Percentiles rank a stretch among this genome's conserved stretches.
Evolutionary conservation across 257 asterid genomes (phyloP).

Genomic region (Osmanthus fragrans): DNA sequence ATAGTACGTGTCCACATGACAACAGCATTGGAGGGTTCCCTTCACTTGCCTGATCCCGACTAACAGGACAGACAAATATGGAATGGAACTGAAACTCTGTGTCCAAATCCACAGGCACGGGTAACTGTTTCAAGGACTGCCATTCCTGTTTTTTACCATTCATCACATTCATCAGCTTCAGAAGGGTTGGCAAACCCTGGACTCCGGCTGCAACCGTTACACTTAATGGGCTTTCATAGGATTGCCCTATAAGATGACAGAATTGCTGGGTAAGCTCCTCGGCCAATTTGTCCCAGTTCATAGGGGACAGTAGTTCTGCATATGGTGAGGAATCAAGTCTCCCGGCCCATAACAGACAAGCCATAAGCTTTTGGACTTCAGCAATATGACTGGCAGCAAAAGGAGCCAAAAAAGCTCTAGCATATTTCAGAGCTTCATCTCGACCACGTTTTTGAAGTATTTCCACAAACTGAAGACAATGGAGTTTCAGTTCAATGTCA

Average conservation of each 20-base stretch:
- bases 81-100: slow-evolving; percentile 21
- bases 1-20: slow-evolving; percentile 17
- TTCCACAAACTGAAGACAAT: slow-evolving; percentile 12
- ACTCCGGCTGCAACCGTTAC: slow-evolving; percentile 19
- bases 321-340: slow-evolving; percentile 21
- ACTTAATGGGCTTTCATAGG: slow-evolving; percentile 11
- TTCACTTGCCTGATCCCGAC: slow-evolving; percentile 20
- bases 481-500: slow-evolving; percentile 16
- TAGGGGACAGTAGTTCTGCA: slow-evolving; percentile 12
- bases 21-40: slow-evolving; percentile 20
- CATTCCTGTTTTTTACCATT: slow-evolving; percentile 6
- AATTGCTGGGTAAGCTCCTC: slow-evolving; percentile 18
- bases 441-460: neutral
- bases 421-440: slow-evolving; percentile 21
- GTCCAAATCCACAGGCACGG: slow-evolving; percentile 14
- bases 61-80: slow-evolving; percentile 17
- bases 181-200: slow-evolving; percentile 18
- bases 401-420: slow-evolving; percentile 14
- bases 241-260: slow-evolving; percentile 17
- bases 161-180: slow-evolving; percentile 24
- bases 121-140: slow-evolving; percentile 21
- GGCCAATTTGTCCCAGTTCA: slow-evolving; percentile 14
- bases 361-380: slow-evolving; percentile 22
- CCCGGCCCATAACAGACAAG: slow-evolving; percentile 20
- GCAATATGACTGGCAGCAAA: slow-evolving; percentile 14